Base-by-base conservation (phyloP, 1,139 yeast species). In the Kodamaea derodonti region DNA sequence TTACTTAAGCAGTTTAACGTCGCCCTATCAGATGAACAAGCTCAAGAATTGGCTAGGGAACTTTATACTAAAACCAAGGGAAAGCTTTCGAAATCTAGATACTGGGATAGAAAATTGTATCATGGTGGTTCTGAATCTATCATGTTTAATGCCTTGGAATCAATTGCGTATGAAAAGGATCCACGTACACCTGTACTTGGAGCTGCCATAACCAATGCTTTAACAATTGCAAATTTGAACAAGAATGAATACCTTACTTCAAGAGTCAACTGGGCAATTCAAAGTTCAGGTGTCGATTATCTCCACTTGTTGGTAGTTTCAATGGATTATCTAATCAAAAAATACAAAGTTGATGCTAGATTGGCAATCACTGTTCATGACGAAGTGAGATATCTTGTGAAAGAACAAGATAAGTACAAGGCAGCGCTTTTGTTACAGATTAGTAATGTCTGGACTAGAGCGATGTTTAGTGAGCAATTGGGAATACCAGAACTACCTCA, bases 231-330 rank as follows among this genome's bases (percentile, higher is more conserved):
- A 36, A 80, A 90, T 51, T 71, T 94, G 49, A 77, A 77, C 38
- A 67, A 75, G 30, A 69, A 69, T 41, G 79, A 79, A 38, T 92
- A 83, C 56, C 62, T 92, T 49, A 94, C 98, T 0, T 87, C 97
- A 2, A 64, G 99, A 49, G 84, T 90, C 43, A 94, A 94, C 52
- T 94, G 99, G 99, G 86, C 96, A 0, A 94, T 94, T 52, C 99
- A 94, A 56, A 87, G 97, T 27, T 87, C 97, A 1, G 99, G 98
- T 27, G 99, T 94, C 13, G 98, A 94, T 56, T 94, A 94, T 54
- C 67, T 94, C 35, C 98, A 94, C 56, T 58, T 94, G 28, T 59
- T 94, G 37, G 73, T 92, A 37, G 76, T 88, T 4, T 80, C 96
- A 0, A 92, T 94, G 97, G 86, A 87, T 40, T 86, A 87, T 51